Evolutionary conservation across 345 rosid genomes (phyloP), one percentile per base, ranked within the genome.

Genomic region (Populus simonii): DNA sequence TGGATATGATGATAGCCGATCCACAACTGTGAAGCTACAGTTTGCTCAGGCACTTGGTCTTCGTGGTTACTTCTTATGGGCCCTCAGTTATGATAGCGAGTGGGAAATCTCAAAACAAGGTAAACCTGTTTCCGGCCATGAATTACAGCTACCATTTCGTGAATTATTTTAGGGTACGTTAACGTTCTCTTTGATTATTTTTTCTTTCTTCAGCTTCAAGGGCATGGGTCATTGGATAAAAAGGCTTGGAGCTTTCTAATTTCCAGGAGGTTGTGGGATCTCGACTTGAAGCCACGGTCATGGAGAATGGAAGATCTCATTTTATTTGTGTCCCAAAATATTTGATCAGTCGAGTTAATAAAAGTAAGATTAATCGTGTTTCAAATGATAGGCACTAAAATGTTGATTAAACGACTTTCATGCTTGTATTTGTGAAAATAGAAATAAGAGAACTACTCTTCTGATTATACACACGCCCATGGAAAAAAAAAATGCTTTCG

Each of bases 21-120:
- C 90, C 29, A 84, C 89, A 17, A 76, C 84, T 1, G 77, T 83
- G 0, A 93, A 93, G 85, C 85, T 91, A 9, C 38, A 73, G 45
- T 89, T 87, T 17, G 89, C 89, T 57, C 81, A 87, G 78, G 87
- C 51, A 15, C 87, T 78, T 33, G 83, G 87, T 12, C 76, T 91
- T 73, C 89, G 87, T 55, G 97, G 97, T 78, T 93, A 90, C 85
- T 93, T 85, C 83, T 87, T 89, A 43, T 93, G 97, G 97, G 92
- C 90, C 23, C 86, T 89, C 25, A 88, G 87, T 0, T 84, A 74
- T 36, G 97, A 93, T 23, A 82, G 78, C 18, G 81, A 87, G 4
- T 90, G 89, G 91, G 62, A 83, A 75, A 80, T 90, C 63, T 74
- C 92, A 4, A 83, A 65, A 20, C 87, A 81, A 81, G 94, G 92